These are phyloP conservation scores for Penicillium sp. DNA, from an alignment of 2,329 filamentous ascomycete species.

Conservation along the genomic window DNA sequence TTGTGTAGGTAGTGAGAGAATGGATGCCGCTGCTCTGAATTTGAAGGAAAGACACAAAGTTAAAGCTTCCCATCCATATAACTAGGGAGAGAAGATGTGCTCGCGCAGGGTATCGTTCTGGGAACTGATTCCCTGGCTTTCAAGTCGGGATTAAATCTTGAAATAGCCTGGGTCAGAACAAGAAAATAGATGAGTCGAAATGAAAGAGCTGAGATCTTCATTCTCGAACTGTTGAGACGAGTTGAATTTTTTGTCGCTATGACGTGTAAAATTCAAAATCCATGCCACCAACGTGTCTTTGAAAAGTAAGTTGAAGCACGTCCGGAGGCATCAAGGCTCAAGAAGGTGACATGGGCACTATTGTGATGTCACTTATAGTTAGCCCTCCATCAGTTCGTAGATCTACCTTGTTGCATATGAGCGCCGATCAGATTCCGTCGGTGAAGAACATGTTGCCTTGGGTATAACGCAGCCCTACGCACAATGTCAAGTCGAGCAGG, in stretches of 20 bases:
- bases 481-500: background rate
- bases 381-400: too few relatives aligned
- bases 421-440: too few relatives aligned
- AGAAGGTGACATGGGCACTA: too few relatives aligned
- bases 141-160: background rate
- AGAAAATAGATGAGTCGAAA: background rate
- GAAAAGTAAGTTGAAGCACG: too few relatives aligned
- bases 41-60: background rate
- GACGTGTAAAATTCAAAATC: too few relatives aligned
- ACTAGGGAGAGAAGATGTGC: background rate
- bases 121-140: background rate
- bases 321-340: too few relatives aligned
- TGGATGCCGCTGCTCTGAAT: background rate
- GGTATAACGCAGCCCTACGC: background rate
- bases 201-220: background rate
- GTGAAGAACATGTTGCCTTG: background rate
- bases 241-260: too few relatives aligned
- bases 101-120: background rate
- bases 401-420: too few relatives aligned
- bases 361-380: too few relatives aligned
- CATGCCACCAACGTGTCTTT: too few relatives aligned
- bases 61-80: background rate
- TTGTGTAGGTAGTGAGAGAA: background rate
- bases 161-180: background rate
- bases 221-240: background rate